Conservation (phyloP, 768 basidiomycete genomes). For the Gelatoporia subvermispora region DNA sequence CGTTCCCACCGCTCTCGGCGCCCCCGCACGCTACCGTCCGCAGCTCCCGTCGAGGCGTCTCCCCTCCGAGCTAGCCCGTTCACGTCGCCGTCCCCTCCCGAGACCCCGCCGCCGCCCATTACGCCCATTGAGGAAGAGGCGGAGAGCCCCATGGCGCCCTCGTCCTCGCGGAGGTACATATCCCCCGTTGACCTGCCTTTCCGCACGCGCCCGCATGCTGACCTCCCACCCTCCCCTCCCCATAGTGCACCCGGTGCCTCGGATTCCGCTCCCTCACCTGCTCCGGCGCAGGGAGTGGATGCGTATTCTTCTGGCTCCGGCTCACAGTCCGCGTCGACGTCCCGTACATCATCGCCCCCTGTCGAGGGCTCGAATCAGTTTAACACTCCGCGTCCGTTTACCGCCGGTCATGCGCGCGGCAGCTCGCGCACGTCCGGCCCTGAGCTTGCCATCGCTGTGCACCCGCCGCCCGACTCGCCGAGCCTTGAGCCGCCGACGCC, state of each 20-base stretch:
- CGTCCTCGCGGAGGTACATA: slow-evolving; percentile 46
- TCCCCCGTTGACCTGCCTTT: slow-evolving; percentile 63
- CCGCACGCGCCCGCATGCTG: slow-evolving; percentile 45
- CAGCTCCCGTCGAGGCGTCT: slow-evolving; percentile 51
- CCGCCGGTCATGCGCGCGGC: slow-evolving; percentile 24
- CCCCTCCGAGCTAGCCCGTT: slow-evolving; percentile 56
- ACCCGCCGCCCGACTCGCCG: slow-evolving; percentile 78
- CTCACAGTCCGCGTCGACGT: slow-evolving; percentile 38
- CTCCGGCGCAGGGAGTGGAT: slow-evolving; percentile 24
- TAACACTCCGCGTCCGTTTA: slow-evolving; percentile 56
- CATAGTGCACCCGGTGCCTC: slow-evolving; percentile 18
- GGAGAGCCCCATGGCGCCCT: slow-evolving; percentile 40
- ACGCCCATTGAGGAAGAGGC: slow-evolving; percentile 71
- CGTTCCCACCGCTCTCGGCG: slow-evolving; percentile 61
- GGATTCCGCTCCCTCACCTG: slow-evolving; percentile 2
- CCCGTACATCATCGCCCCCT: slow-evolving; percentile 46
- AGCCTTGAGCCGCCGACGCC: slow-evolving; percentile 85
- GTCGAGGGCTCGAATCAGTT: slow-evolving; percentile 83
- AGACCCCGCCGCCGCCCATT: slow-evolving; percentile 57
- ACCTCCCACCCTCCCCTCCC: slow-evolving; percentile 42
- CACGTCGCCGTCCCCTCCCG: slow-evolving; percentile 39
- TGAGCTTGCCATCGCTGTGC: slow-evolving; percentile 65
- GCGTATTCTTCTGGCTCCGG: slow-evolving; percentile 22
- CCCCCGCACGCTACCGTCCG: slow-evolving; percentile 34
- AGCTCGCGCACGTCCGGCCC: slow-evolving; percentile 39